Conservation (phyloP, 2,329 filamentous ascomycete species). For the Dryadomyces quercivorus region DNA sequence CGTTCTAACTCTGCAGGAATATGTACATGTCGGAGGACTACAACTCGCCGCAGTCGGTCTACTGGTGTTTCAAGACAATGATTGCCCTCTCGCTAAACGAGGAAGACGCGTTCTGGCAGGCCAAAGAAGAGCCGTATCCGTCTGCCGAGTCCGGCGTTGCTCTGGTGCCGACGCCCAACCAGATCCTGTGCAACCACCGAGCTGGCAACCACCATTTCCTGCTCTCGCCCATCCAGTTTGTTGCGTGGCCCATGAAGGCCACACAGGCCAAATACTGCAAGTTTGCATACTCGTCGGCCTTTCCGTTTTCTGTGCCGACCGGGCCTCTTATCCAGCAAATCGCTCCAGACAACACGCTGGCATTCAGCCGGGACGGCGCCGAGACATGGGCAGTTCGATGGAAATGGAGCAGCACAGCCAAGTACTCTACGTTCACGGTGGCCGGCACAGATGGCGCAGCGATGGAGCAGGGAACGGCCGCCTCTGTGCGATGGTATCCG, state of each 20-base stretch:
- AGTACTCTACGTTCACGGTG: background rate
- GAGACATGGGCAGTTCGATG: conserved; percentile 12
- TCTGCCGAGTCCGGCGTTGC: background rate
- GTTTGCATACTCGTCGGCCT: conserved; percentile 29
- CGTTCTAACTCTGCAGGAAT: conserved; percentile 18
- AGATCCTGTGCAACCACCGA: conserved; percentile 25
- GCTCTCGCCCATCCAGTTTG: conserved; percentile 23
- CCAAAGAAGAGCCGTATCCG: conserved; percentile 24
- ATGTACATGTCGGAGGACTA: conserved; percentile 45
- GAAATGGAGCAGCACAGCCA: conserved; percentile 1
- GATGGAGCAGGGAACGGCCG: background rate
- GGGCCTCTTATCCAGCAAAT: conserved; percentile 18
- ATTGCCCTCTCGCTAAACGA: conserved; percentile 25
- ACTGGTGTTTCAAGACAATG: conserved; percentile 41
- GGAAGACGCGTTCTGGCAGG: conserved; percentile 31
- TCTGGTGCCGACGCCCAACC: conserved; percentile 18
- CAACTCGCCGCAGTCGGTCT: conserved; percentile 42
- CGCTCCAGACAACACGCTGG: conserved; percentile 14
- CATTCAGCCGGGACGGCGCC: conserved; percentile 12
- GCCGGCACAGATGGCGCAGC: background rate
- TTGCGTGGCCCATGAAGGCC: conserved; percentile 20
- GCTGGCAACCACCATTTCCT: conserved; percentile 22
- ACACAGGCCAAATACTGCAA: conserved; percentile 26
- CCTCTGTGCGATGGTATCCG: conserved; percentile 11
- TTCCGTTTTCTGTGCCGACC: conserved; percentile 24